Evolutionary conservation across 2,329 filamentous ascomycete species (phyloP).

Genomic region (Alternaria arborescens): DNA sequence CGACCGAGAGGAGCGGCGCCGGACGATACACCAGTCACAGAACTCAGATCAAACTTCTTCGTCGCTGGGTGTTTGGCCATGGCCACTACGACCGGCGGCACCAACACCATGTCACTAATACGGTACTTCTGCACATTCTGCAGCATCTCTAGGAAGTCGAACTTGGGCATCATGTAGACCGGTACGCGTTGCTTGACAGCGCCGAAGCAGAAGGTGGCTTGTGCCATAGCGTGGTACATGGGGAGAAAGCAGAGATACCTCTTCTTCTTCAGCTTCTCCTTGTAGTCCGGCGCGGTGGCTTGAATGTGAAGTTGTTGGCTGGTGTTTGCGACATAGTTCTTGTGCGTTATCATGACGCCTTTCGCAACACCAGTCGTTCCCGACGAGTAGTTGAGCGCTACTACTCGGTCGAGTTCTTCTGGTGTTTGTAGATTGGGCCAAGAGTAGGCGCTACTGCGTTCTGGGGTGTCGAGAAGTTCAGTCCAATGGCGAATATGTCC

Average conservation of each 20-base stretch:
- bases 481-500: constrained; percentile 68
- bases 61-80: constrained; percentile 75
- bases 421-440: constrained; percentile 68
- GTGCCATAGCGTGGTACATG: constrained; percentile 62
- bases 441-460: constrained; percentile 64
- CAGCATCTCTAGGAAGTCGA: constrained; percentile 78
- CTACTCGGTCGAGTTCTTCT: constrained; percentile 62
- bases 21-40: constrained; percentile 65
- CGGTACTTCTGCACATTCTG: constrained; percentile 71
- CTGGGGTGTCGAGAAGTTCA: constrained; percentile 59
- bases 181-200: constrained; percentile 66
- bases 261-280: constrained; percentile 53
- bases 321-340: constrained; percentile 77
- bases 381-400: constrained; percentile 80
- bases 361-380: constrained; percentile 85
- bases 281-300: constrained; percentile 59
- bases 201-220: constrained; percentile 73
- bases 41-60: constrained; percentile 73
- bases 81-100: constrained; percentile 78
- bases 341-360: constrained; percentile 82
- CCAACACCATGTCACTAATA: constrained; percentile 72
- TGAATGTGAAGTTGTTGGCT: constrained; percentile 64
- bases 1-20: constrained; percentile 72
- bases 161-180: constrained; percentile 80
- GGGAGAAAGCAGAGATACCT: constrained; percentile 74